Percentiles rank a stretch among this genome's conserved stretches.
Evolutionary conservation across 108 stramenopile species (phyloP).

Genomic region (Schizochytrium sp.): DNA sequence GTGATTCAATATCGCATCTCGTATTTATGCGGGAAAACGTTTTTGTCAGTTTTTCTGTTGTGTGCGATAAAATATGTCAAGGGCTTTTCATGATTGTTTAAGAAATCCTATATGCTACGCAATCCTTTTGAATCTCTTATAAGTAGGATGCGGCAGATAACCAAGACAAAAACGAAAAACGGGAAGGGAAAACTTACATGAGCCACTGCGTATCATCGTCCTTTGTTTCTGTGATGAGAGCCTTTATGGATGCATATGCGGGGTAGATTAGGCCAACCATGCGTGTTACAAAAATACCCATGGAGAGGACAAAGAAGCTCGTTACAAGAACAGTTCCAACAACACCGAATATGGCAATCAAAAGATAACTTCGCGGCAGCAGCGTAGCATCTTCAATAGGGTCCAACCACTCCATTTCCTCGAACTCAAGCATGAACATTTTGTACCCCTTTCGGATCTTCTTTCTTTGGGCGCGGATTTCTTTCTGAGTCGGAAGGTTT

Average conservation of each 20-base stretch:
- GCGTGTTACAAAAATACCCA: constrained; percentile 58
- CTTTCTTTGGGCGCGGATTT: constrained; percentile 33
- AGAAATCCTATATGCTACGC: no score
- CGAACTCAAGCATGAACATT: not conserved
- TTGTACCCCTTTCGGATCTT: not conserved
- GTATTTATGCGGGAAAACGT: no score
- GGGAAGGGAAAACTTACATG: not conserved
- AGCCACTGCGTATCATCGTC: constrained; percentile 60
- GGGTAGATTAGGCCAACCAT: constrained; percentile 52
- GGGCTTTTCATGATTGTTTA: no score
- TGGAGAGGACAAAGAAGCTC: constrained; percentile 24
- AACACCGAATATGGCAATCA: not conserved
- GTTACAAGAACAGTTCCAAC: not conserved
- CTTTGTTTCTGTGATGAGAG: constrained; percentile 41
- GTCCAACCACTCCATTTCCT: constrained; percentile 47
- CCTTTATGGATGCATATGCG: constrained; percentile 50
- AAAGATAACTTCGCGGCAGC: constrained; percentile 11
- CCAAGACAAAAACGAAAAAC: no score
- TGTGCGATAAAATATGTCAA: no score
- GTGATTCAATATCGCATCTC: no score
- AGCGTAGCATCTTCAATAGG: not conserved
- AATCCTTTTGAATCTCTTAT: no score
- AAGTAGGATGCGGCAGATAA: no score
- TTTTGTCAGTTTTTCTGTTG: no score
- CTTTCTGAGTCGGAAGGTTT: constrained; percentile 6